Evolutionary conservation across 371 early-diverging fungal species (phyloP).

Genomic region (Funneliformis caledonium): DNA sequence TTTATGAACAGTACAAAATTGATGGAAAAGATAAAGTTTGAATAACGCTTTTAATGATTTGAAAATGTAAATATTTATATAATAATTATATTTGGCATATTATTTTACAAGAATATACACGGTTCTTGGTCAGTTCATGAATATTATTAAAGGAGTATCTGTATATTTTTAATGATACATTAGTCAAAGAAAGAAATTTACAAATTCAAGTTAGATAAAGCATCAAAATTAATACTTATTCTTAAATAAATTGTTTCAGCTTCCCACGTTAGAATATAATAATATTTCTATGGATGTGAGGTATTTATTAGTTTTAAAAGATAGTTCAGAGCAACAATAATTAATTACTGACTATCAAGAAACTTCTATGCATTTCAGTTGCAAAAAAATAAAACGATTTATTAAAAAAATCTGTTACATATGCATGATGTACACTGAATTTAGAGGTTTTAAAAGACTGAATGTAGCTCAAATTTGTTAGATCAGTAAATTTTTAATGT

Average conservation of each 20-base stretch:
- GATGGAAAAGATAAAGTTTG: conserved; percentile 49
- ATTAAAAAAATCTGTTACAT: conserved; percentile 42
- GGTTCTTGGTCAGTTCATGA: too few species aligned
- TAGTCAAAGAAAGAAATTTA: too few species aligned
- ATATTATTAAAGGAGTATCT: conserved; percentile 47
- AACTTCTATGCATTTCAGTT: conserved; percentile 66
- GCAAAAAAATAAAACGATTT: too few species aligned
- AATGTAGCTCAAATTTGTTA: conserved; percentile 80
- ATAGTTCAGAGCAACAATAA: too few species aligned
- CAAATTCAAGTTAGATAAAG: too few species aligned
- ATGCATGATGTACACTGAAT: conserved; percentile 74
- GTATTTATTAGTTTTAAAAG: too few species aligned
- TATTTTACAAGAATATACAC: too few species aligned
- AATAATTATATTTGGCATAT: too few species aligned
- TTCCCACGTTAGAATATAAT: too few species aligned
- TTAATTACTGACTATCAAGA: conserved; percentile 34
- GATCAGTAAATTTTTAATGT: conserved; percentile 90
- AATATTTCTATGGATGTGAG: too few species aligned
- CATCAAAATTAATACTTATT: too few species aligned
- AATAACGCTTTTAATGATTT: conserved; percentile 79
- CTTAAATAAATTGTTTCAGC: too few species aligned
- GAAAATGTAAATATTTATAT: conserved; percentile 56
- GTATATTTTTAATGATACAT: conserved; percentile 64
- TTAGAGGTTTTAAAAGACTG: conserved; percentile 83
- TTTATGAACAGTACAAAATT: conserved; percentile 63